Percentiles rank a stretch among this genome's conserved stretches.
These are phyloP conservation scores for Penicillium sp. DNA, from an alignment of 2,329 filamentous ascomycete genomes.

Conservation along the genomic window DNA sequence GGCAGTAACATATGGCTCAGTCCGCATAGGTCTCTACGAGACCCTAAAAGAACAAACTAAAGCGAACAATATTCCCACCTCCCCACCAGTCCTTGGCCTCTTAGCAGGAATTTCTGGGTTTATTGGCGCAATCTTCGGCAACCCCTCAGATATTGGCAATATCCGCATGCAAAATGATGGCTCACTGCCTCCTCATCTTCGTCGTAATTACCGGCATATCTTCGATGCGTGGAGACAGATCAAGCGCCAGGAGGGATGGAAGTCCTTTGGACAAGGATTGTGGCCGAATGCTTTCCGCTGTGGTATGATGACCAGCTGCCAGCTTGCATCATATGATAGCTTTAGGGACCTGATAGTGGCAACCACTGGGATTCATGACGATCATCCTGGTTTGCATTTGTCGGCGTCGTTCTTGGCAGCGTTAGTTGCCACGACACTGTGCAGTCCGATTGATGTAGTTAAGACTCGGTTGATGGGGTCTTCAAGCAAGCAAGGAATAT, in stretches of 20 bases:
- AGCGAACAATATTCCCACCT: constrained; percentile 7
- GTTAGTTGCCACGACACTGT: constrained; percentile 79
- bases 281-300: constrained; percentile 79
- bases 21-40: constrained; percentile 28
- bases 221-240: constrained; percentile 27
- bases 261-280: constrained; percentile 37
- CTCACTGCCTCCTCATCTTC: constrained; percentile 17
- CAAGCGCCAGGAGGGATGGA: constrained; percentile 22
- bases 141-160: constrained; percentile 26
- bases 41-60: constrained; percentile 18
- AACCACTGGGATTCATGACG: constrained; percentile 61
- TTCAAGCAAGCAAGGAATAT: constrained; percentile 51
- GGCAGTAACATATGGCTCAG: constrained; percentile 27
- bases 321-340: constrained; percentile 79
- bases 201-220: constrained; percentile 23
- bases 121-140: constrained; percentile 24
- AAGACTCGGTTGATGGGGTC: constrained; percentile 78
- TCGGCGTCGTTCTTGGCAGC: constrained; percentile 74
- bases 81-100: constrained; percentile 12
- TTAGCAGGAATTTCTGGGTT: constrained; percentile 22
- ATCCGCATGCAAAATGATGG: constrained; percentile 29
- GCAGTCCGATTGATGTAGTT: constrained; percentile 82
- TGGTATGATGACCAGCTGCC: constrained; percentile 81
- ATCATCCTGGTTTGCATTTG: constrained; percentile 75
- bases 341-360: constrained; percentile 71